phyloP scores from a whole-genome alignment of 163 green algal species.

The Scenedesmus sp. region DNA sequence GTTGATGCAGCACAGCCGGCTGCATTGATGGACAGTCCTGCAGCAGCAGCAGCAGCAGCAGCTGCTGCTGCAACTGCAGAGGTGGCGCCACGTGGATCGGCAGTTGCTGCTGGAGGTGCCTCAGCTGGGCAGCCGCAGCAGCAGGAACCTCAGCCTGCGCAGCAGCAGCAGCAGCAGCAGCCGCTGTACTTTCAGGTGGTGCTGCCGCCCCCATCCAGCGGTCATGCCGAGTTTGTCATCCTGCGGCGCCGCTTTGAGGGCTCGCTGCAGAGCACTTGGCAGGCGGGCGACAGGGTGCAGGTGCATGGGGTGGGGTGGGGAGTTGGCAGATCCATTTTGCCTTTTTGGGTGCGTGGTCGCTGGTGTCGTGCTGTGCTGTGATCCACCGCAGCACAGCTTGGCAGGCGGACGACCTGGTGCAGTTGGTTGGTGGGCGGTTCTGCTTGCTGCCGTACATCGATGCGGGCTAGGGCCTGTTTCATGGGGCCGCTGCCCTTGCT shows the following conservation, averaged over 20 bases:
- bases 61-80: neutral
- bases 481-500: no score
- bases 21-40: neutral
- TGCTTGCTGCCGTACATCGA: no score
- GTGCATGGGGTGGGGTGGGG: neutral
- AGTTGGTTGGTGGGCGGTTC: neutral
- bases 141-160: neutral
- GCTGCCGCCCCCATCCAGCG: constrained; percentile 16
- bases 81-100: neutral
- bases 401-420: no score
- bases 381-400: no score
- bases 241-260: constrained; percentile 27
- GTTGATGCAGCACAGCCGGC: neutral
- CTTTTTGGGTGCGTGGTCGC: neutral
- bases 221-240: constrained; percentile 44
- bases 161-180: constrained; percentile 25
- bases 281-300: constrained; percentile 31
- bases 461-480: no score
- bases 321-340: no score
- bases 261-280: neutral
- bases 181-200: constrained; percentile 43
- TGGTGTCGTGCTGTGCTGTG: neutral
- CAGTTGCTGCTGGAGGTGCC: neutral
- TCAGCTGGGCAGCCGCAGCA: neutral
- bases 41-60: neutral